Base-by-base conservation (phyloP, 805 yeast genomes). In the Ogataea thermomethanolica region DNA sequence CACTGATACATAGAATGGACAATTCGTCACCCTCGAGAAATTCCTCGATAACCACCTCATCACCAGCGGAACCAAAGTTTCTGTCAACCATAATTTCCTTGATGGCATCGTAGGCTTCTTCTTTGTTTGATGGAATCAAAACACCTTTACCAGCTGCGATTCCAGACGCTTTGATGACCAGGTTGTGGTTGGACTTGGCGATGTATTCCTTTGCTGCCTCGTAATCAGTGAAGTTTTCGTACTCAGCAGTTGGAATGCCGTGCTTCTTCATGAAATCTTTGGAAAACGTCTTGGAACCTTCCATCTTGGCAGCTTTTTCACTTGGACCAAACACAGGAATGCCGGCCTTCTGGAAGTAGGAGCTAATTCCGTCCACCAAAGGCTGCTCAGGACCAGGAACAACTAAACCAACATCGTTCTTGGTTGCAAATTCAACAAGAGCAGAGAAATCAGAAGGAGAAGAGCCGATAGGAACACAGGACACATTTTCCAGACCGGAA, bases 351-450 rank as follows among this genome's bases (percentile, higher is more conserved):
- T 76, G 68, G 71, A 93, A 89, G 39, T 69, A 69, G 12, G 81
- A 63, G 21, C 90, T 63, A 46, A 93, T 79, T 37, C 99, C 99
- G 56, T 93, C 97, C 24, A 95, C 97, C 47, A 95, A 72, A 26
- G 99, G 98, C 67, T 89, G 96, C 66, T 93, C 99, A n/a, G 99
- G 99, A 25, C 99, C 99, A 26, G 99, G 98, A 31, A 93, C 72
- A 5, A 88, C 98, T 41, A 93, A 70, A 37, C 71, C 74, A 39
- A 93, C 74, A 5, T 74, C 54, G 40, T 90, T 69, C 22, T 76
- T 76, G 11, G 71, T 59, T 5, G 97, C 96, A 64, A 90, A 90
- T 43, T 79, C 67, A 41, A 79, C 86, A 46, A 93, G 73, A 24
- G 68, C 65, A 1, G 72, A 73, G 54, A 93, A 93, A 51, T 89